A percentile compares a stretch with the other conserved stretches of the same genome.
phyloP scores from a whole-genome alignment of 441 rosid genomes.

The Eruca vesicaria region DNA sequence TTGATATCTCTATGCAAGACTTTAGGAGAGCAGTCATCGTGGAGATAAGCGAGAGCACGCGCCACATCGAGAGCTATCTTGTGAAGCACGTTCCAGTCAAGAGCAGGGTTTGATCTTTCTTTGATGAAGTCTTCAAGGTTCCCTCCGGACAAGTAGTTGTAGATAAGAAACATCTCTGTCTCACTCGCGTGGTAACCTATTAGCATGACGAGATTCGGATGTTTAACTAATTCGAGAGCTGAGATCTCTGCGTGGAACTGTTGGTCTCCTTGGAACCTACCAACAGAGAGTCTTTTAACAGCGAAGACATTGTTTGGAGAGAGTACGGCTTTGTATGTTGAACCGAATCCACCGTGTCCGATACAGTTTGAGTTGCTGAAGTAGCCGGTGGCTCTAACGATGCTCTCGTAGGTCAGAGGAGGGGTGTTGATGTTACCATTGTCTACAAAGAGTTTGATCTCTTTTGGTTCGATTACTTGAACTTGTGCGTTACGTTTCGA shows the following conservation, averaged over 20 bases:
- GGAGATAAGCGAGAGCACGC: constrained; percentile 80
- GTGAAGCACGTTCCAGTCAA: constrained; percentile 61
- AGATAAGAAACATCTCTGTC: constrained; percentile 5
- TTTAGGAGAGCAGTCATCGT: constrained; percentile 75
- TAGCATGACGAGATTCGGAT: constrained; percentile 58
- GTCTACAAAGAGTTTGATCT: constrained; percentile 62
- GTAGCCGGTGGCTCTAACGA: constrained; percentile 70
- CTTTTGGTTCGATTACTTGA: constrained; percentile 50
- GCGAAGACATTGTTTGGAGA: constrained; percentile 63
- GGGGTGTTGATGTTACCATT: constrained; percentile 36
- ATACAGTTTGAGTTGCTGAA: constrained; percentile 82
- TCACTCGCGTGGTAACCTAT: neutral
- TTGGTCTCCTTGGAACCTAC: constrained; percentile 77
- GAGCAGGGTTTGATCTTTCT: constrained; percentile 59
- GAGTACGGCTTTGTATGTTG: constrained; percentile 75
- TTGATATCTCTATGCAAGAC: constrained; percentile 90
- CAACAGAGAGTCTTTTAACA: constrained; percentile 78
- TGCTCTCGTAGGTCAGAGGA: constrained; percentile 64
- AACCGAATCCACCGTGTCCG: constrained; percentile 85
- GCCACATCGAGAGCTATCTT: constrained; percentile 85
- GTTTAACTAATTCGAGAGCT: constrained; percentile 68
- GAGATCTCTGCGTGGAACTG: constrained; percentile 84
- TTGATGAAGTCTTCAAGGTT: constrained; percentile 79
- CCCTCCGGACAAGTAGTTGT: constrained; percentile 87
- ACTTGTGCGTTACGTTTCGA: constrained; percentile 51